phyloP scores from a whole-genome alignment of 495 filamentous ascomycete species.

The Hyaloscypha bicolor region DNA sequence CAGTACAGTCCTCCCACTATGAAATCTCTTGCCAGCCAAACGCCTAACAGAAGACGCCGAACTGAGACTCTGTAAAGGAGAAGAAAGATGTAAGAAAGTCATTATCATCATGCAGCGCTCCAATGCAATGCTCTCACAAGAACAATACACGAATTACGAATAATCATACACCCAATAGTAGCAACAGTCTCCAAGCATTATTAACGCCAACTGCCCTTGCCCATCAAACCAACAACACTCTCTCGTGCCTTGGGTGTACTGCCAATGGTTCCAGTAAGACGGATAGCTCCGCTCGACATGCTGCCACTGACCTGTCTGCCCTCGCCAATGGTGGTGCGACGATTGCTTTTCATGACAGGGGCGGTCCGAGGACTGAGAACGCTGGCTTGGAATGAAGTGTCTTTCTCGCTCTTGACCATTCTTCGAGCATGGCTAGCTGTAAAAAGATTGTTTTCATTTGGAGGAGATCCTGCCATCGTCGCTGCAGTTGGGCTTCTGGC shows the following conservation, averaged over 20 bases:
- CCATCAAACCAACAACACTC: slow-evolving; percentile 26
- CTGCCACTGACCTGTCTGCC: slow-evolving; percentile 25
- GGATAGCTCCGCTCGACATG: slow-evolving; percentile 14
- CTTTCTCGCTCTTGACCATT: slow-evolving; percentile 70
- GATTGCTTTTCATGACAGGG: slow-evolving; percentile 59
- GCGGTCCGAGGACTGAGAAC: slow-evolving; percentile 67
- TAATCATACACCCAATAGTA: slow-evolving; percentile 4
- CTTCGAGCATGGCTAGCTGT: slow-evolving; percentile 68
- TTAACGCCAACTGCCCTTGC: slow-evolving; percentile 34
- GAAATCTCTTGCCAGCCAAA: neutral
- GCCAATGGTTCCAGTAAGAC: slow-evolving; percentile 25
- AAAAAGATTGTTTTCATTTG: slow-evolving; percentile 62
- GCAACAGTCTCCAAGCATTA: neutral
- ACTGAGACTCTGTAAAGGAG: slow-evolving; percentile 3
- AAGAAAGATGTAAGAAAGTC: slow-evolving; percentile 25
- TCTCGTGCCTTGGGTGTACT: slow-evolving; percentile 28
- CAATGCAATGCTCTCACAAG: slow-evolving; percentile 18
- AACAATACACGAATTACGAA: neutral
- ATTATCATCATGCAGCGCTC: slow-evolving; percentile 28
- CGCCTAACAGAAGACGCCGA: slow-evolving; percentile 5
- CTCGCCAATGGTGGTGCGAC: slow-evolving; percentile 31
- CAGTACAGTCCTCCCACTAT: neutral
- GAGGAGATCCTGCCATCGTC: slow-evolving; percentile 54
- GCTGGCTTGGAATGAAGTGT: slow-evolving; percentile 51
- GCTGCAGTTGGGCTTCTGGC: slow-evolving; percentile 59